These are phyloP conservation scores for Plasmodium cynomolgi DNA, from an alignment of 169 alveolate species.

Conservation along the genomic window DNA sequence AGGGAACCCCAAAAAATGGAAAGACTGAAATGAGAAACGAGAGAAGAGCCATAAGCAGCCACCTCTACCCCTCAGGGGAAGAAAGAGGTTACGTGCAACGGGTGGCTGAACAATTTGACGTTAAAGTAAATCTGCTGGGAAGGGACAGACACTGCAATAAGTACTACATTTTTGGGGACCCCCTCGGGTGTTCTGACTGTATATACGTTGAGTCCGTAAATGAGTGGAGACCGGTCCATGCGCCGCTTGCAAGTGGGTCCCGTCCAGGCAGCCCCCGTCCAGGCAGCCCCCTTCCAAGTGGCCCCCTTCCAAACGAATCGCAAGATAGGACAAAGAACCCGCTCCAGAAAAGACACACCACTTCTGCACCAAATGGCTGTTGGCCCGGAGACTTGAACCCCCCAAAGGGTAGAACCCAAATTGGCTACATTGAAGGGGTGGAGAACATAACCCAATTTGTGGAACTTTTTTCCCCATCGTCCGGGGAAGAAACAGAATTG, in stretches of 20 bases:
- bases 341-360: not conserved
- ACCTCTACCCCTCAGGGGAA: not conserved
- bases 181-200: slow-evolving; percentile 14
- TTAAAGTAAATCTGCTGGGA: not conserved
- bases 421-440: slow-evolving; percentile 40
- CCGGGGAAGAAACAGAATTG: not conserved
- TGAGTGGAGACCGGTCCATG: not conserved
- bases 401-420: not conserved
- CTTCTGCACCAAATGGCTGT: not conserved
- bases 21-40: not conserved
- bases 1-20: not conserved
- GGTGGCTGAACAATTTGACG: not conserved
- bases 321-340: not conserved
- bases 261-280: too few relatives aligned
- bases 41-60: not conserved
- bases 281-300: not conserved
- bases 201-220: not conserved
- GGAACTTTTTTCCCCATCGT: not conserved
- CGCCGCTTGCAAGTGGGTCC: too few relatives aligned
- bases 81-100: not conserved
- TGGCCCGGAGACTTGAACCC: not conserved
- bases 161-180: slow-evolving; percentile 1
- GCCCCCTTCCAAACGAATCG: not conserved
- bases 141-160: slow-evolving; percentile 6
- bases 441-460: not conserved